A percentile compares a stretch with the other conserved stretches of the same genome.
Evolutionary conservation across 2,329 filamentous ascomycete species (phyloP).

Genomic region (Alternaria sp.): DNA sequence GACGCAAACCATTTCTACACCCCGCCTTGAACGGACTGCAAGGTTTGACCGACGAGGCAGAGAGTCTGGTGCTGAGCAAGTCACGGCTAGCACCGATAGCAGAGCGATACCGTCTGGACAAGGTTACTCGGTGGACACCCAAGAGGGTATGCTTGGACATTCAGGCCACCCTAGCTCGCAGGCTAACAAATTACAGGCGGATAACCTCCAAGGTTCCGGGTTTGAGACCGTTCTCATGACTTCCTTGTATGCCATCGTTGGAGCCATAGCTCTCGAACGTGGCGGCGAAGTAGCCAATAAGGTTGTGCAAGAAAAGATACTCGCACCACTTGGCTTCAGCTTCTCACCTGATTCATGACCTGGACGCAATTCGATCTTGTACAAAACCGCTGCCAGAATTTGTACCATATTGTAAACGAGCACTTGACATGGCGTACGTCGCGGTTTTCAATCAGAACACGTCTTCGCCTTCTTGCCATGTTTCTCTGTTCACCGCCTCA

Average conservation of each 20-base stretch:
- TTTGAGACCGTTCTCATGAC: conserved; percentile 77
- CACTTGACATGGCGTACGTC: conserved; percentile 14
- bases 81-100: conserved; percentile 73
- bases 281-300: conserved; percentile 80
- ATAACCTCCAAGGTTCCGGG: conserved; percentile 76
- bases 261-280: conserved; percentile 86
- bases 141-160: conserved; percentile 68
- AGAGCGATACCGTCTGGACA: conserved; percentile 71
- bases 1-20: conserved; percentile 73
- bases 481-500: not conserved
- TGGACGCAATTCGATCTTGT: conserved; percentile 14
- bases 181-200: conserved; percentile 56
- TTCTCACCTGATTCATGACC: conserved; percentile 32
- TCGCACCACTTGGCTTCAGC: conserved; percentile 59
- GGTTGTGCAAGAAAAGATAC: conserved; percentile 78
- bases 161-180: too few species aligned
- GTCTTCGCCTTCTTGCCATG: not conserved
- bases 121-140: conserved; percentile 89
- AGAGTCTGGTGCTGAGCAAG: conserved; percentile 69
- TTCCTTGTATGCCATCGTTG: conserved; percentile 83
- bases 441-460: not conserved
- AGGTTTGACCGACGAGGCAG: conserved; percentile 70
- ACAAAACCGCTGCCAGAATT: conserved; percentile 14
- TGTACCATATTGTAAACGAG: conserved; percentile 26
- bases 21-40: conserved; percentile 75